Evolutionary conservation across 2,329 filamentous ascomycete genomes (phyloP).

Genomic region (Trichoderma afroharzianum): DNA sequence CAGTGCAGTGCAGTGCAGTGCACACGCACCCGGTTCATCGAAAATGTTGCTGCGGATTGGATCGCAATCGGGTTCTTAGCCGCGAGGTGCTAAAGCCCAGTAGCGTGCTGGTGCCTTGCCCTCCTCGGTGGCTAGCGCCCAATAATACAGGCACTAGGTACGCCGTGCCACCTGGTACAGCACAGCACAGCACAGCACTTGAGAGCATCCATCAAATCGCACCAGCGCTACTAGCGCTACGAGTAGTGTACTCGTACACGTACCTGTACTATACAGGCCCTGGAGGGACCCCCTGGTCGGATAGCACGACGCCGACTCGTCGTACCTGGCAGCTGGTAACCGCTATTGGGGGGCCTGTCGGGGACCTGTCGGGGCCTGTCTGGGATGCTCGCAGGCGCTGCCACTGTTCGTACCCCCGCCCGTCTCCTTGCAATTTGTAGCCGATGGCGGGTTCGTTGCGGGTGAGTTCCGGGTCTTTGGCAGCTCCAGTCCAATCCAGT

Average conservation of each 20-base stretch:
- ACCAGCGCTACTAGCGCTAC: not conserved
- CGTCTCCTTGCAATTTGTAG: slow-evolving; percentile 14
- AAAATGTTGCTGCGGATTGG: slow-evolving; percentile 4
- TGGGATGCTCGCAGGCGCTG: not conserved
- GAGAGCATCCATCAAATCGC: not conserved
- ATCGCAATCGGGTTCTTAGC: slow-evolving; percentile 11
- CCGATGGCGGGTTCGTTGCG: slow-evolving; percentile 12
- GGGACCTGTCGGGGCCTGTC: not conserved
- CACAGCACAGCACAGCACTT: no score
- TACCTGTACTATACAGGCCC: no score
- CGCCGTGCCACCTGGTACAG: not conserved
- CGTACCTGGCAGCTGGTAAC: slow-evolving; percentile 17
- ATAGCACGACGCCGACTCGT: slow-evolving; percentile 15
- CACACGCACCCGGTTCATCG: not conserved
- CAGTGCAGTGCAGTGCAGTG: not conserved
- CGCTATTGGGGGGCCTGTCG: slow-evolving; percentile 1
- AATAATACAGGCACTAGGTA: not conserved
- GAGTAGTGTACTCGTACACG: not conserved
- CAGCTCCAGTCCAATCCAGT: not conserved
- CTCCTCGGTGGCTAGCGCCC: not conserved
- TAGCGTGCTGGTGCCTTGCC: not conserved
- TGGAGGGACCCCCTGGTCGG: not conserved
- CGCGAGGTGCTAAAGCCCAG: slow-evolving; percentile 7
- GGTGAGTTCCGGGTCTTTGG: not conserved
- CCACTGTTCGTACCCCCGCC: slow-evolving; percentile 2